Percentiles rank a stretch among this genome's conserved stretches.
Conservation (phyloP, 2,329 filamentous ascomycete species). For the Hypoxylon sp. region DNA sequence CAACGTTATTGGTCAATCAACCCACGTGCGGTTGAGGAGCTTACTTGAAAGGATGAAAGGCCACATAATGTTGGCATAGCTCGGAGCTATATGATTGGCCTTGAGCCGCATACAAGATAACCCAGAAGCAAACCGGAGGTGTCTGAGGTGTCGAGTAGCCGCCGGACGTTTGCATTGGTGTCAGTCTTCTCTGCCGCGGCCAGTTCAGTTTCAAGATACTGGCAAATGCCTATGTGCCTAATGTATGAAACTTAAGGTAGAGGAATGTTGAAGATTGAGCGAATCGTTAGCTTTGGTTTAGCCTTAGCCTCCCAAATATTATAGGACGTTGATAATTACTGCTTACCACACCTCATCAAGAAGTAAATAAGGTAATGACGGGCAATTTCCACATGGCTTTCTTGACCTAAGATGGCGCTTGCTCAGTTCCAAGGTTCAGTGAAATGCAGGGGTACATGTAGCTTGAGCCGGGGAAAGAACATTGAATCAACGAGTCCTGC, state of each 20-base stretch:
- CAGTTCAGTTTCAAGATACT: not conserved
- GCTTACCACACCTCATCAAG: not conserved
- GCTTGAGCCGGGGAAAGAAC: constrained; percentile 24
- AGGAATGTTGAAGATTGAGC: not conserved
- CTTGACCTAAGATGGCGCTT: constrained; percentile 13
- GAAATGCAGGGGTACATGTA: constrained; percentile 31
- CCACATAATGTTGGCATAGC: constrained; percentile 28
- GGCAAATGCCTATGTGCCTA: not conserved
- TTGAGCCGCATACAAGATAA: constrained; percentile 18
- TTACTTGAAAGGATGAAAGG: constrained; percentile 37
- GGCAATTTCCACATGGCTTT: constrained; percentile 10
- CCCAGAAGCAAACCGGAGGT: constrained; percentile 18
- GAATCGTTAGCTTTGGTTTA: not conserved
- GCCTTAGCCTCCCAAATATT: not conserved
- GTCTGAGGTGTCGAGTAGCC: constrained; percentile 25
- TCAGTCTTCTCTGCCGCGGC: not conserved
- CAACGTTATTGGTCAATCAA: constrained; percentile 39
- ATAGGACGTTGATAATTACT: not conserved
- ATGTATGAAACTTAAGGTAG: too few species aligned
- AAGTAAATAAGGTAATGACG: not conserved
- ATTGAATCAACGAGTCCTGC: not conserved
- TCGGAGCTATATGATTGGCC: constrained; percentile 37
- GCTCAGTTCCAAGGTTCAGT: constrained; percentile 17
- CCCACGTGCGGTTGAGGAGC: constrained; percentile 44
- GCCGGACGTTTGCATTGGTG: constrained; percentile 24